Evolutionary conservation across 768 basidiomycete species (phyloP), one percentile per base, ranked within the genome.

Genomic region (Boletus tomentosulus): DNA sequence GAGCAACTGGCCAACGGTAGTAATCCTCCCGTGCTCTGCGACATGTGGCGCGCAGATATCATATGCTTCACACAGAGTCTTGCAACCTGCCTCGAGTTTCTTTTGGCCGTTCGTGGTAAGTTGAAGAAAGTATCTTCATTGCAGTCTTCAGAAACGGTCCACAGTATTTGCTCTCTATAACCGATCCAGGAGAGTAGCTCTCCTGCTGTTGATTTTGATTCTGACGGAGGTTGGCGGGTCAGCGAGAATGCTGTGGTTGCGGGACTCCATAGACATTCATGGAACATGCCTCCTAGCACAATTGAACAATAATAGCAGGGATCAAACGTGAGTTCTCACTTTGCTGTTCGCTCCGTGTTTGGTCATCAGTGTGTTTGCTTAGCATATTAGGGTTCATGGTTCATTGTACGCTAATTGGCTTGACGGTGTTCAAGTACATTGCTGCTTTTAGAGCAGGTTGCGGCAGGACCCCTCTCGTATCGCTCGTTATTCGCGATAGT

Each of bases 91-190:
- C 60, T 64, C 22, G 63, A 64, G 16, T 1, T 62, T 30, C 43
- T 62, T 19, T 38, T 65, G 37, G 64, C 55, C 4, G 16, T 41
- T 45, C 63, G 62, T 22, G 41, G 62, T 64, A 22, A 50, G 57
- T 54, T 16, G 3, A 42, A 22, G 0, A 6, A 15, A 2, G 35
- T 28, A 30, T 45, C 39, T 15, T 16, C 4, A 1, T 22, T 38
- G 11, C 30, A 42, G 46, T 22, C 22, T 16, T 25, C 45, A 31
- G 33, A 63, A 30, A 25, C 16, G 4, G 1, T 15, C 12, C 24
- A 48, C 49, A 63, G 62, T 63, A 15, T 56, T 50, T 30, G 63
- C 62, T 16, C 47, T 65, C 3, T 63, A 63, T 22, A 62, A 63
- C 19, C 53, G 54, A 47, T 63, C 57, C 12, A 55, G 24, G 22